Base-by-base conservation (phyloP, 2,329 filamentous ascomycete species). In the Aureobasidium mangrovei region DNA sequence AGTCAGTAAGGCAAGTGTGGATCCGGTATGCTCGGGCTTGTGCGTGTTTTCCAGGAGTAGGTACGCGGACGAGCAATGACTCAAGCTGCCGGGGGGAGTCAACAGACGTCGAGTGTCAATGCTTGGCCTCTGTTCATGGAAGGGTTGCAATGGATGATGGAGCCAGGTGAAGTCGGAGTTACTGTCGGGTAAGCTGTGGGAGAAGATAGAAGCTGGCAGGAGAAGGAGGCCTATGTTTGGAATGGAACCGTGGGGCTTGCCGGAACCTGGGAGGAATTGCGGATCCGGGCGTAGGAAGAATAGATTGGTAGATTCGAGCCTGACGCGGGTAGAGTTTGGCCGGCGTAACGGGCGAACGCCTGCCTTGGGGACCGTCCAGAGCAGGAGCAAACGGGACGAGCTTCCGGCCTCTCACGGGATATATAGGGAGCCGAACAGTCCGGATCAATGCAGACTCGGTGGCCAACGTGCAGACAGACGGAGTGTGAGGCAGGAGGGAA, bases 281-380 rank as follows among this genome's bases (percentile, higher is more conserved):
- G 29, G 49, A 53, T 44, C 40, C 49, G 49, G 39, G 24, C 31
- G 26, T 38, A 53, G 49, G 26, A 43, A 24, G 49, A 44, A 53
- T 44, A 53, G 49, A 44, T 36, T 53, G 49, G 49, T 53, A 53
- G 47, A 52, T 52, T 52, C 39, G 47, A 42, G 47, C 49, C 49
- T 38, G 49, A 53, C 40, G 31, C 39, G 32, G 39, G 39, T 53
- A 53, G 49, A 53, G 49, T 53, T 53, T 24, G 49, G 26, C 39
- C 49, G 49, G 49, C 49, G 49, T 44, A 53, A 53, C 49, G 49
- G 49, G 49, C 12, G 39, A 44, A 53, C 40, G 40, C 39, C 49
- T 44, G 24, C 18, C 12, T 53, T 40, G 44, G 49, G 49, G 49
- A 53, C 49, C 49, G 36, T 43, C 36, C 31, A 35, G 18, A 42